phyloP scores from a whole-genome alignment of 257 asterid genomes.

The Buddleja alternifolia region DNA sequence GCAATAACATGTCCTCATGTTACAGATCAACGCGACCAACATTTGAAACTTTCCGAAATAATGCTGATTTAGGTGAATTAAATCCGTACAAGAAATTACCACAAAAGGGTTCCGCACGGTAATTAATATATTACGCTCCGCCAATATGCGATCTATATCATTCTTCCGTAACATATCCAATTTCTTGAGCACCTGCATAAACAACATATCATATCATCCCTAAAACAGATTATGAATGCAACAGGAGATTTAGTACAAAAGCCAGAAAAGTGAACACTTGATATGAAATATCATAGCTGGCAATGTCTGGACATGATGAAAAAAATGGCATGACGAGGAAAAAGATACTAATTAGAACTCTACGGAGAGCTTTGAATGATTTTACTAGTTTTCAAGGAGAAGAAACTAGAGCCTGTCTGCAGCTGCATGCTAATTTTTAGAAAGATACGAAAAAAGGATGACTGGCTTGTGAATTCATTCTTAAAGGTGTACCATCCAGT shows the following conservation, averaged over 20 bases:
- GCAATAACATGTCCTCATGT: conserved; percentile 2
- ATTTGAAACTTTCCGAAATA: conserved; percentile 11
- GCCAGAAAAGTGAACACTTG: conserved; percentile 20
- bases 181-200: conserved; percentile 85
- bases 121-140: conserved; percentile 94
- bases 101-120: conserved; percentile 95
- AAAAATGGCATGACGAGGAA: conserved; percentile 7
- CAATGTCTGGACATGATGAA: not conserved
- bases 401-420: not conserved
- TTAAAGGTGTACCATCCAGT: conserved; percentile 5
- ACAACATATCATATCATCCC: conserved; percentile 37
- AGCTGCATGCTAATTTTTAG: conserved; percentile 13
- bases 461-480: conserved; percentile 13
- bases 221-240: conserved; percentile 20
- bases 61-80: conserved; percentile 26
- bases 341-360: not conserved
- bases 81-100: conserved; percentile 50
- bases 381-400: not conserved
- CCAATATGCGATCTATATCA: conserved; percentile 93
- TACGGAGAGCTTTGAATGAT: not conserved
- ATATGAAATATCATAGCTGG: conserved; percentile 16
- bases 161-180: conserved; percentile 91
- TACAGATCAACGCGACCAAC: conserved; percentile 17
- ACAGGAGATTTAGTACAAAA: conserved; percentile 17
- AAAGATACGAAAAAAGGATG: conserved; percentile 16